These are phyloP conservation scores for Candida vaughaniae DNA, from an alignment of 805 yeast species.

Conservation along the genomic window DNA sequence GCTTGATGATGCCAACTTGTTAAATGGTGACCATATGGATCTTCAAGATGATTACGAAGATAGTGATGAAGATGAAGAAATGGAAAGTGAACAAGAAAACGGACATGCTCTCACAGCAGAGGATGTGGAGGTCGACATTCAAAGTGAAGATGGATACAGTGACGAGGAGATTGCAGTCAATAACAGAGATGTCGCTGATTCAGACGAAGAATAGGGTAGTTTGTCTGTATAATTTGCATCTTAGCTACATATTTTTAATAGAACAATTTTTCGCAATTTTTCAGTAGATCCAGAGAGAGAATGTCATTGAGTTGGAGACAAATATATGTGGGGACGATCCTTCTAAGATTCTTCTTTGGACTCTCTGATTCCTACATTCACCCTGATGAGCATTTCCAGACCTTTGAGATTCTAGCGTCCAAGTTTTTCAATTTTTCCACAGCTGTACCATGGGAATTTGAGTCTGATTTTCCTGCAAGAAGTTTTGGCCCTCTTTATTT, in stretches of 20 bases:
- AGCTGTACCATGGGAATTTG: constrained; percentile 83
- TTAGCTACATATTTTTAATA: too few species aligned
- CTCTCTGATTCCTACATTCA: constrained; percentile 83
- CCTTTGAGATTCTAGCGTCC: constrained; percentile 68
- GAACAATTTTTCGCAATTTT: constrained; percentile 11
- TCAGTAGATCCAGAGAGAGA: too few species aligned
- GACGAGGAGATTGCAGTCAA: constrained; percentile 18
- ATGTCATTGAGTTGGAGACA: constrained; percentile 45
- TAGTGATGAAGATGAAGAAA: constrained; percentile 10
- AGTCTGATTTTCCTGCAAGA: constrained; percentile 55
- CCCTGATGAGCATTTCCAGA: constrained; percentile 97
- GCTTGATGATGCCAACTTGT: constrained; percentile 48
- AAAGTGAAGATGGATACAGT: constrained; percentile 21
- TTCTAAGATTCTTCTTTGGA: constrained; percentile 54
- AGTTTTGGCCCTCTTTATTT: constrained; percentile 68
- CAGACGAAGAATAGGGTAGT: constrained; percentile 10
- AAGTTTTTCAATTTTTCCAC: constrained; percentile 44
- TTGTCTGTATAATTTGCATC: constrained; percentile 4
- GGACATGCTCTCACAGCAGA: constrained; percentile 10
- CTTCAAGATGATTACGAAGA: constrained; percentile 18
- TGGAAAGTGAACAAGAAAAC: constrained; percentile 7
- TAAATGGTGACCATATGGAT: constrained; percentile 22
- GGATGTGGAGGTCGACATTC: constrained; percentile 13
- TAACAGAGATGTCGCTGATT: constrained; percentile 5
- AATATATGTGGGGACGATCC: constrained; percentile 44